Percentiles rank a stretch among this genome's conserved stretches.
Evolutionary conservation across 2,329 filamentous ascomycete genomes (phyloP).

Genomic region (Aureobasidium sp.): DNA sequence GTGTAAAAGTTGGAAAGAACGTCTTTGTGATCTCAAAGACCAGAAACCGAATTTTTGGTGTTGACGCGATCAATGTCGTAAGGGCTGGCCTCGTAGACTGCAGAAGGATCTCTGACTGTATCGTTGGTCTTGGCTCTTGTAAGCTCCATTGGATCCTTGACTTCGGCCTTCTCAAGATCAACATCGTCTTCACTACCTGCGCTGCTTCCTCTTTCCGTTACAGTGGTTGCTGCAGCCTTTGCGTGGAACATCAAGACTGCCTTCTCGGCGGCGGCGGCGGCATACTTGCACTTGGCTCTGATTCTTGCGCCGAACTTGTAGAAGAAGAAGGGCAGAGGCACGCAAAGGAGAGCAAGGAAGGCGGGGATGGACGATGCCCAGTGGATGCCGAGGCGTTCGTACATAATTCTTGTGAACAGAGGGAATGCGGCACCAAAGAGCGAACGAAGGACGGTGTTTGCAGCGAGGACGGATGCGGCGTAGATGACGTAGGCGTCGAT

Average conservation of each 20-base stretch:
- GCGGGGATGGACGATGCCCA: constrained; percentile 31
- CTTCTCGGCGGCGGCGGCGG: not conserved
- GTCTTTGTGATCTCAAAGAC: not conserved
- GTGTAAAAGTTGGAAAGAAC: not conserved
- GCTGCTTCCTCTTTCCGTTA: not conserved
- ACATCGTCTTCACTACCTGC: not conserved
- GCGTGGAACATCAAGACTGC: not conserved
- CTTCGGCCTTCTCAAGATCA: not conserved
- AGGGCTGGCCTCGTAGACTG: constrained; percentile 4
- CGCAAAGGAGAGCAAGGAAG: constrained; percentile 27
- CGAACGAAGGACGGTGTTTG: constrained; percentile 32
- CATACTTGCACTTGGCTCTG: constrained; percentile 27
- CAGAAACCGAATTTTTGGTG: constrained; percentile 2
- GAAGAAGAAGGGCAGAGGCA: constrained; percentile 30
- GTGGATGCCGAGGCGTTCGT: constrained; percentile 27
- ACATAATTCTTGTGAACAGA: constrained; percentile 29
- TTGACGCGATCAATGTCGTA: constrained; percentile 11
- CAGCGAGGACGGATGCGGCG: constrained; percentile 29
- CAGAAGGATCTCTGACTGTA: not conserved
- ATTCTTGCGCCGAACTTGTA: constrained; percentile 40
- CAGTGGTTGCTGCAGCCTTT: not conserved
- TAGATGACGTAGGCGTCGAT: constrained; percentile 38
- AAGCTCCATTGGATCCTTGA: not conserved
- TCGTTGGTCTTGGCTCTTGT: not conserved
- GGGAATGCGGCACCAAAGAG: constrained; percentile 32